Evolutionary conservation across 148 eudicot genomes (phyloP), one percentile per base, ranked within the genome.

Genomic region (Chenopodium formosanum): DNA sequence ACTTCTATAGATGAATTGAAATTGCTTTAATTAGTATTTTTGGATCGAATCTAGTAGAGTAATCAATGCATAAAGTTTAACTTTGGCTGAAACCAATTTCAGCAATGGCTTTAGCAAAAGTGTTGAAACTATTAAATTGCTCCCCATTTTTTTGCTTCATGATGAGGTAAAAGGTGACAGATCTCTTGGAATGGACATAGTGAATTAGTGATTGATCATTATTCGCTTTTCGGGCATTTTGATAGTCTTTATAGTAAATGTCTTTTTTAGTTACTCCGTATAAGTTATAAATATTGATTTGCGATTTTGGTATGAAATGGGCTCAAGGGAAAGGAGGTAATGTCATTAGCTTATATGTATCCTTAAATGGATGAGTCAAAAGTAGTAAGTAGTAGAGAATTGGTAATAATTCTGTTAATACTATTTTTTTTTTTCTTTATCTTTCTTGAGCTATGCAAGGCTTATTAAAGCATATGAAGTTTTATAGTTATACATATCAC

Each of bases 331-430:
- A 70, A 37, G 20, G 25, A 19, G 50, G 11, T 40, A 8, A 44
- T 72, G 56, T 37, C 53, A 44, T 44, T 46, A 22, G 32, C n/a
- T 72, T 72, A n/a, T 46, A 72, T 72, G 75, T 72, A 37, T 70
- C 23, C 25, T 70, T 40, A 25, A 48, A 70, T 37, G 74, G 11
- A 70, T 40, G 48, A 22, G 17, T 40, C 29, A 40, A 6, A 69
- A 72, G 29, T 27, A 22, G 29, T 37, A 70, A 70, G 22, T 25
- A 3, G 11, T 19, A 70, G 48, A 2, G 9, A 29, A 8, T 40
- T 40, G 44, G 44, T 40, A 40, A 40, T 40, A 40, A 40, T 40
- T 40, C 8, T 5, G 44, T 0, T 6, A 40, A 40, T 27, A 6
- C 8, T 19, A 20, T 70, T 16, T 37, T 20, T 14, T 19, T 17